Evolutionary conservation across 2,329 filamentous ascomycete genomes (phyloP).

Genomic region (Colletotrichum acutatum): DNA sequence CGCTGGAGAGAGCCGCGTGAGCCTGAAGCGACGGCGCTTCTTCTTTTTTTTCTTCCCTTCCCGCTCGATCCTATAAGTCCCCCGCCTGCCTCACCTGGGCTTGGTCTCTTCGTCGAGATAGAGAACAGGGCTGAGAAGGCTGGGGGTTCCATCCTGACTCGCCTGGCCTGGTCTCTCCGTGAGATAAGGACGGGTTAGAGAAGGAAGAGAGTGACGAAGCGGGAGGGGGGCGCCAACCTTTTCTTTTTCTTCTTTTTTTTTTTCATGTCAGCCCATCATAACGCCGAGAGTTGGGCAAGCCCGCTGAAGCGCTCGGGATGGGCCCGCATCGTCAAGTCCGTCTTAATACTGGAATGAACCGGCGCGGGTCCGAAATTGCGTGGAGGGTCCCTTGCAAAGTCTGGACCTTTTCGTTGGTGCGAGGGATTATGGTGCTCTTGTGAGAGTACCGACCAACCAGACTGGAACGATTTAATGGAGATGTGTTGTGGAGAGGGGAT

Average conservation of each 20-base stretch:
- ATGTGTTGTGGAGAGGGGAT: background rate
- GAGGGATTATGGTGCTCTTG: slow-evolving; percentile 29
- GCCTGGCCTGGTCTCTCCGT: slow-evolving; percentile 23
- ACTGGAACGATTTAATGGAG: background rate
- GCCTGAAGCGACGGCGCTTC: slow-evolving; percentile 36
- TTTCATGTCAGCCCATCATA: slow-evolving; percentile 44
- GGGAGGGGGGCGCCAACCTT: slow-evolving; percentile 8
- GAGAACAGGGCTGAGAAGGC: slow-evolving; percentile 28
- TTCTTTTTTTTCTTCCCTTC: background rate
- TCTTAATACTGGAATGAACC: background rate
- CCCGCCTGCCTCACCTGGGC: slow-evolving; percentile 24
- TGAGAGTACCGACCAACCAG: slow-evolving; percentile 39
- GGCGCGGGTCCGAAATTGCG: slow-evolving; percentile 29
- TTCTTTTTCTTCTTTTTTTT: slow-evolving; percentile 26
- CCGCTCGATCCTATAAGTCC: background rate
- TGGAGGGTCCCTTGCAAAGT: slow-evolving; percentile 36
- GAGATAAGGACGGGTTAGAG: slow-evolving; percentile 24
- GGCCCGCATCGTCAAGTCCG: background rate
- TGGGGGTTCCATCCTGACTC: slow-evolving; percentile 7
- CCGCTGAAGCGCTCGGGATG: slow-evolving; percentile 40
- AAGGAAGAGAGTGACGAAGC: background rate
- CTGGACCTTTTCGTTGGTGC: slow-evolving; percentile 37
- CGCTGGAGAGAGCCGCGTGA: slow-evolving; percentile 36
- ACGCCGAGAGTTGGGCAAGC: slow-evolving; percentile 49
- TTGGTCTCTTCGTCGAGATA: slow-evolving; percentile 29